Conservation (phyloP, 2,329 filamentous ascomycete genomes). For the Colletotrichum sp. region DNA sequence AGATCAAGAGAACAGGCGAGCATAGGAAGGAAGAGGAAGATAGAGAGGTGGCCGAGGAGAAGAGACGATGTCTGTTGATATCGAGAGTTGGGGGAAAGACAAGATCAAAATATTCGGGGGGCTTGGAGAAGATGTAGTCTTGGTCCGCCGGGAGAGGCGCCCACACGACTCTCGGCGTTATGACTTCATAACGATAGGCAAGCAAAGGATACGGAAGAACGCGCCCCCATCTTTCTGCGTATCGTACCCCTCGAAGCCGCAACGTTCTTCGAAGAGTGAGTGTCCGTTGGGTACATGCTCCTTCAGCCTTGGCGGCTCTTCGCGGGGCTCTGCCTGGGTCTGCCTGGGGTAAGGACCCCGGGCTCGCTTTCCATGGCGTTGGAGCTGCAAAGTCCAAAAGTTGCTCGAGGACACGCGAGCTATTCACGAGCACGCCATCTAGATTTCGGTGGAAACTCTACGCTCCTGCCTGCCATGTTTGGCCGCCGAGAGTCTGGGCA, state of each 20-base stretch:
- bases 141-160: neutral
- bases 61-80: neutral
- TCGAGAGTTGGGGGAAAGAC: neutral
- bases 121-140: constrained; percentile 19
- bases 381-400: constrained; percentile 1
- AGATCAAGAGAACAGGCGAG: constrained; percentile 14
- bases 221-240: neutral
- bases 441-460: constrained; percentile 5
- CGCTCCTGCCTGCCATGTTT: constrained; percentile 15
- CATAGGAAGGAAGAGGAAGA: constrained; percentile 4
- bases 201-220: neutral
- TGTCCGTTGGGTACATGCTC: neutral
- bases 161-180: constrained; percentile 12
- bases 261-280: neutral
- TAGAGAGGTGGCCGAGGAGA: neutral
- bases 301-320: constrained; percentile 24
- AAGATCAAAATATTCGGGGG: neutral
- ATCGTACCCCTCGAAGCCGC: neutral
- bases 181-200: constrained; percentile 21
- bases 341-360: neutral
- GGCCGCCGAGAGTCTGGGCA: constrained; percentile 16
- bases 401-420: constrained; percentile 9
- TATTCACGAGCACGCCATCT: constrained; percentile 11
- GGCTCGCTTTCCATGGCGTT: neutral
- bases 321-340: neutral